Percentiles rank a stretch among this genome's conserved stretches.
Conservation (phyloP, 495 filamentous ascomycete genomes). For the Aspergillus asperescens region DNA sequence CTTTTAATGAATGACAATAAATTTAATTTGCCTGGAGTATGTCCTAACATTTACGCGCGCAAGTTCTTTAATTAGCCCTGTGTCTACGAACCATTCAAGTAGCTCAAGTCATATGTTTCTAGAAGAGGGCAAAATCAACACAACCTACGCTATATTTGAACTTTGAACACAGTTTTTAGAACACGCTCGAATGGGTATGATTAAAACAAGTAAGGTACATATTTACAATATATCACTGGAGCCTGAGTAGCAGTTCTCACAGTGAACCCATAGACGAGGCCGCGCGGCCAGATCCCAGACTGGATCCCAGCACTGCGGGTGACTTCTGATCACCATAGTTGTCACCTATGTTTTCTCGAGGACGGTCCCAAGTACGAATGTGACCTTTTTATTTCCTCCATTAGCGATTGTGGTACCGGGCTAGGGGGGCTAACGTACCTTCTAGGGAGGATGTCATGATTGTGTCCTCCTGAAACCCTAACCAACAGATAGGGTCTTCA, state of each 20-base stretch:
- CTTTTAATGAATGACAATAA: no score
- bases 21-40: no score
- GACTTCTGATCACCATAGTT: conserved; percentile 20
- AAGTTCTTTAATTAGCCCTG: no score
- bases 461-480: conserved; percentile 84
- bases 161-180: not conserved
- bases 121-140: no score
- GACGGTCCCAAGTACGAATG: conserved; percentile 81
- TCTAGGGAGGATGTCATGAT: conserved; percentile 87
- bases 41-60: not conserved
- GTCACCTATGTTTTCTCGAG: conserved; percentile 51
- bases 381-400: conserved; percentile 56
- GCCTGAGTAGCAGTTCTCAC: not conserved
- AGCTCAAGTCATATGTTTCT: no score
- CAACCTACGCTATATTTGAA: no score
- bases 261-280: conserved; percentile 21
- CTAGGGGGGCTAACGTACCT: conserved; percentile 48
- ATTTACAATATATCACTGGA: not conserved
- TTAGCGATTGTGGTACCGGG: conserved; percentile 12
- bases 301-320: conserved; percentile 19
- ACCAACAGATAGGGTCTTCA: conserved; percentile 78
- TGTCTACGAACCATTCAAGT: no score
- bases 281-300: conserved; percentile 14
- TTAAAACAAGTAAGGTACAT: conserved; percentile 7
- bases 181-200: conserved; percentile 10